Conservation (phyloP, 306 rosid genomes). For the Prunus mongolica region DNA sequence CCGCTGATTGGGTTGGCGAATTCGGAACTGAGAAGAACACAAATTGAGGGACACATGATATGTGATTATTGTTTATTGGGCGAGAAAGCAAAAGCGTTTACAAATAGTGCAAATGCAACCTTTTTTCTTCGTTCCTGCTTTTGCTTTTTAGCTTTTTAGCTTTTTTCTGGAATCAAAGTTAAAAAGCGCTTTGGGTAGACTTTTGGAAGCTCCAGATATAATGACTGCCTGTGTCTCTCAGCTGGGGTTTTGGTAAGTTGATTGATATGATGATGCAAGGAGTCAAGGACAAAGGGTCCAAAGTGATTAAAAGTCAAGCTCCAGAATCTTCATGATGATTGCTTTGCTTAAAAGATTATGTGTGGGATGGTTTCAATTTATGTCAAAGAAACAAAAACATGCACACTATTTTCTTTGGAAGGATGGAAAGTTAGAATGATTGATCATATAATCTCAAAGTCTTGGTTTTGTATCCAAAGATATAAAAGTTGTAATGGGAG, state of each 20-base stretch:
- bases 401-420: background rate
- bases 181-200: background rate
- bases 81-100: background rate
- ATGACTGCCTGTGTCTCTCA: background rate
- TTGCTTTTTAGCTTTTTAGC: background rate
- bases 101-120: background rate
- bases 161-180: background rate
- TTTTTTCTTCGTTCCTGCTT: background rate
- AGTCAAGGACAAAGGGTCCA: no score
- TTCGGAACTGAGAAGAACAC: background rate
- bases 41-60: background rate
- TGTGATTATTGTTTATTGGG: background rate
- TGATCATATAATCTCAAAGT: background rate
- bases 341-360: background rate
- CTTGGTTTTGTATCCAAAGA: background rate
- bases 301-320: no score
- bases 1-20: background rate
- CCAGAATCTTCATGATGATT: background rate
- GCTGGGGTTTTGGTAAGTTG: background rate
- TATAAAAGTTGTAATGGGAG: background rate
- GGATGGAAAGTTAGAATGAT: background rate
- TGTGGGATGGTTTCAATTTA: background rate
- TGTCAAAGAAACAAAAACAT: background rate
- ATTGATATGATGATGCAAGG: background rate
- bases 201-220: conserved; percentile 3